A percentile compares a stretch with the other conserved stretches of the same genome.
phyloP scores from a whole-genome alignment of 306 rosid species.

The Lagenaria siceraria region DNA sequence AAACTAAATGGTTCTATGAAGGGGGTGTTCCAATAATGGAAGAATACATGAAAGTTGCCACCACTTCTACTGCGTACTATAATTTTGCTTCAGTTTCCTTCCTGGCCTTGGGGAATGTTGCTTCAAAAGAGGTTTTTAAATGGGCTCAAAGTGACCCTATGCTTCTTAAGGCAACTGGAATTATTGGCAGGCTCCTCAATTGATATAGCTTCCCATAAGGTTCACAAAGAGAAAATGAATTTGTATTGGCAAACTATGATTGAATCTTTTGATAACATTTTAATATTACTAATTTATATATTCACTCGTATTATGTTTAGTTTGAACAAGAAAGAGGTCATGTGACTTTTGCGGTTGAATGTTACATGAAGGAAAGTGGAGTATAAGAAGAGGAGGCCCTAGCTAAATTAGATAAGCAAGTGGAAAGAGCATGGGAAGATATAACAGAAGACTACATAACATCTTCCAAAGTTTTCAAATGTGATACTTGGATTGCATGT shows the following conservation, averaged over 20 bases:
- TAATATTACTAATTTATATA: no score
- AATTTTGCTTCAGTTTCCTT: neutral
- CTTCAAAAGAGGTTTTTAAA: neutral
- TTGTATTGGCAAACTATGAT: no score
- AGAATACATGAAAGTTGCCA: slow-evolving; percentile 11
- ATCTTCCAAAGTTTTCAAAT: no score
- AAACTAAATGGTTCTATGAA: no score
- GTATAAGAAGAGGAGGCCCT: neutral
- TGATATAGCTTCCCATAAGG: neutral
- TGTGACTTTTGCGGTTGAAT: neutral
- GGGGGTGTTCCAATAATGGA: slow-evolving; percentile 18
- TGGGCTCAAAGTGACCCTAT: neutral
- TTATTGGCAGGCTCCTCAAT: neutral
- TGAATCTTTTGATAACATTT: no score
- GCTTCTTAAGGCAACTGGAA: neutral
- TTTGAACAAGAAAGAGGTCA: no score
- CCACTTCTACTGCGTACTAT: neutral
- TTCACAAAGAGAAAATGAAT: neutral
- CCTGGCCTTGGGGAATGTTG: neutral
- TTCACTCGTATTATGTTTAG: no score
- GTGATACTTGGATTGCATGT: neutral
- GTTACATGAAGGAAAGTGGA: neutral
- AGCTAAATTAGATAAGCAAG: neutral
- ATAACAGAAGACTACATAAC: neutral
- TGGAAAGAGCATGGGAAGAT: neutral